Evolutionary conservation across 345 rosid species (phyloP).

Genomic region (Hibiscus syriacus): DNA sequence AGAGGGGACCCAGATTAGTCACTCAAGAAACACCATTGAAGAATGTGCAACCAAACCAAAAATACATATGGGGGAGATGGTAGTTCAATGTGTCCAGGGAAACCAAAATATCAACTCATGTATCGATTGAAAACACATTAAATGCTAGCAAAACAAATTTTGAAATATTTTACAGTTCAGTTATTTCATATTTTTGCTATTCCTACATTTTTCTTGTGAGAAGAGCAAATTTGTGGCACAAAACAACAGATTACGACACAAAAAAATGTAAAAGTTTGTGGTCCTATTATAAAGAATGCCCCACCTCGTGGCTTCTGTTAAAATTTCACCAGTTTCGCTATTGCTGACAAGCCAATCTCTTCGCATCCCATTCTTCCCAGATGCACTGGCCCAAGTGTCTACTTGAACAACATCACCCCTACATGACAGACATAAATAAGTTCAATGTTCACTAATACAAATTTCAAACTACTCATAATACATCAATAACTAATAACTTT

Average conservation of each 20-base stretch:
- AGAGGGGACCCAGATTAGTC: constrained; percentile 9
- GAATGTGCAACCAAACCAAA: neutral
- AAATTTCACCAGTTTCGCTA: constrained; percentile 59
- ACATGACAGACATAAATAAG: constrained; percentile 8
- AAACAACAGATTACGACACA: neutral
- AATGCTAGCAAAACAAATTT: too few relatives aligned
- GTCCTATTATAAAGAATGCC: neutral
- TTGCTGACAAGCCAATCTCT: constrained; percentile 90
- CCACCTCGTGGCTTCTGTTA: constrained; percentile 92
- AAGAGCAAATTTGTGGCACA: neutral
- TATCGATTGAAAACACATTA: too few relatives aligned
- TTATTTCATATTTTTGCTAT: too few relatives aligned
- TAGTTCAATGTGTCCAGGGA: too few relatives aligned
- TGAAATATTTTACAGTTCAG: too few relatives aligned
- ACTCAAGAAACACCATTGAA: neutral
- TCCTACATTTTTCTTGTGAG: neutral
- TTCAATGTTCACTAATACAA: neutral
- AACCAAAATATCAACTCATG: too few relatives aligned
- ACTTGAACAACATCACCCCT: constrained; percentile 96
- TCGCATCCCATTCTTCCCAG: constrained; percentile 96
- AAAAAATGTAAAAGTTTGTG: neutral
- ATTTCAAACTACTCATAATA: neutral
- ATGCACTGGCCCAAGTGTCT: constrained; percentile 80
- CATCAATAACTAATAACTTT: neutral
- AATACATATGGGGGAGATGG: too few relatives aligned